phyloP scores from a whole-genome alignment of 345 rosid species.

The Pugionium dolabratum region DNA sequence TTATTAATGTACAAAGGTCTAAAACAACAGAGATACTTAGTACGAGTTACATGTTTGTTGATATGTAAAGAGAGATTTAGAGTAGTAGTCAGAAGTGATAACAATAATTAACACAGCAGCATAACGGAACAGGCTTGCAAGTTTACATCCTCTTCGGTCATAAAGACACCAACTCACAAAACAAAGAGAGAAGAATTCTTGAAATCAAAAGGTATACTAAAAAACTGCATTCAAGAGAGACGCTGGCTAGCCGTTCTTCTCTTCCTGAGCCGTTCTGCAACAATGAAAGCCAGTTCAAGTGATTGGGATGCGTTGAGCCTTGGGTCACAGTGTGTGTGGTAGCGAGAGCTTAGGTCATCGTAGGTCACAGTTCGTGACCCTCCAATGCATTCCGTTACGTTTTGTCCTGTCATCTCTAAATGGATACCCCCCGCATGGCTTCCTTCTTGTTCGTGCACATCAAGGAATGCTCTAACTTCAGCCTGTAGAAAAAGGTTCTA shows the following conservation, averaged over 20 bases:
- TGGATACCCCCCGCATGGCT: conserved; percentile 66
- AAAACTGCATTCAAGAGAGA: conserved; percentile 18
- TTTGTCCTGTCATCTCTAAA: conserved; percentile 59
- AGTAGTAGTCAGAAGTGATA: conserved; percentile 24
- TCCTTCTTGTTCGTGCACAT: conserved; percentile 66
- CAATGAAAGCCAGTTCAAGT: conserved; percentile 60
- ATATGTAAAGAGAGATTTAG: neutral
- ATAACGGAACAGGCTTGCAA: neutral
- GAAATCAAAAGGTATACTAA: conserved; percentile 19
- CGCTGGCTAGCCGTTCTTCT: conserved; percentile 48
- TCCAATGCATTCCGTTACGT: conserved; percentile 43
- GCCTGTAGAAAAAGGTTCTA: conserved; percentile 38
- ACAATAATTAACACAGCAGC: neutral
- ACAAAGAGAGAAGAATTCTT: conserved; percentile 21
- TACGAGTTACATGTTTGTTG: neutral
- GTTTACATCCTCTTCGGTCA: conserved; percentile 21
- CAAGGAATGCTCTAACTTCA: conserved; percentile 61
- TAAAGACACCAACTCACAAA: conserved; percentile 25
- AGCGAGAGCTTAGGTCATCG: conserved; percentile 58
- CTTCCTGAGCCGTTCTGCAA: conserved; percentile 60
- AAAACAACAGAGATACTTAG: neutral
- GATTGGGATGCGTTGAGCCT: conserved; percentile 67
- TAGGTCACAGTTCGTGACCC: conserved; percentile 62
- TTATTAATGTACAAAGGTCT: neutral
- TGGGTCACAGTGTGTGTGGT: conserved; percentile 25